Evolutionary conservation across 2,329 filamentous ascomycete species (phyloP).

Genomic region (Aspergillus hortae): DNA sequence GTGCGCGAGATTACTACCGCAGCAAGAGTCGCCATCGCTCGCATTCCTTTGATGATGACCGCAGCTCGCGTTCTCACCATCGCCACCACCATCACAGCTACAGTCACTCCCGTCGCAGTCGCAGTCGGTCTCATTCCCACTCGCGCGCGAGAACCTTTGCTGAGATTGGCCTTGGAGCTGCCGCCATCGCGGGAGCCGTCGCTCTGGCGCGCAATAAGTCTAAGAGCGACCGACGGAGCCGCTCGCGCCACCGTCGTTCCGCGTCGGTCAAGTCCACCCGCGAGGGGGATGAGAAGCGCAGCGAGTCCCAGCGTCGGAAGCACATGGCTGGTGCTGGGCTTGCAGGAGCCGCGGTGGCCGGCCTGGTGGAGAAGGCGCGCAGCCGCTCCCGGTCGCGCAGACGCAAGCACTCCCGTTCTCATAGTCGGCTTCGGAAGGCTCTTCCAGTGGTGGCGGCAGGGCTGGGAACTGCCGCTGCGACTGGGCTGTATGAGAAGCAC

Average conservation of each 20-base stretch:
- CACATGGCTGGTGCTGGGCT: constrained; percentile 60
- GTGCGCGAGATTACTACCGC: constrained; percentile 48
- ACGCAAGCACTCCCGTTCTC: constrained; percentile 49
- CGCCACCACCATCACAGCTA: constrained; percentile 26
- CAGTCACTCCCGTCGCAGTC: constrained; percentile 29
- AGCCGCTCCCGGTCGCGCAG: constrained; percentile 55
- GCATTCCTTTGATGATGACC: constrained; percentile 39
- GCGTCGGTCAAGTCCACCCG: constrained; percentile 25
- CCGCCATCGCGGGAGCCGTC: constrained; percentile 58
- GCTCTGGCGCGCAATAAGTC: constrained; percentile 55
- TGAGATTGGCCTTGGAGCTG: constrained; percentile 51
- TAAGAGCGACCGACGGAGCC: constrained; percentile 47
- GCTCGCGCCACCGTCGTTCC: constrained; percentile 41
- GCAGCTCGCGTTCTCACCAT: constrained; percentile 30
- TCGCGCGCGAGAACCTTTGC: constrained; percentile 53
- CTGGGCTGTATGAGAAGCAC: constrained; percentile 60
- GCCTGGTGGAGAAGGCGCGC: constrained; percentile 55
- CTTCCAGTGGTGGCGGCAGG: constrained; percentile 60
- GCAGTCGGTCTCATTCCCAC: constrained; percentile 46
- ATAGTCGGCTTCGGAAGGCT: constrained; percentile 54
- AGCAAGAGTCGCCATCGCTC: constrained; percentile 44
- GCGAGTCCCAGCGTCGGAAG: constrained; percentile 51
- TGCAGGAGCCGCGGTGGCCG: constrained; percentile 60
- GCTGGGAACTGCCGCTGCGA: constrained; percentile 58
- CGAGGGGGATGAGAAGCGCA: constrained; percentile 27